These are phyloP conservation scores for Annona cherimola DNA, from an alignment of 164 flowering plant genomes.

Conservation along the genomic window DNA sequence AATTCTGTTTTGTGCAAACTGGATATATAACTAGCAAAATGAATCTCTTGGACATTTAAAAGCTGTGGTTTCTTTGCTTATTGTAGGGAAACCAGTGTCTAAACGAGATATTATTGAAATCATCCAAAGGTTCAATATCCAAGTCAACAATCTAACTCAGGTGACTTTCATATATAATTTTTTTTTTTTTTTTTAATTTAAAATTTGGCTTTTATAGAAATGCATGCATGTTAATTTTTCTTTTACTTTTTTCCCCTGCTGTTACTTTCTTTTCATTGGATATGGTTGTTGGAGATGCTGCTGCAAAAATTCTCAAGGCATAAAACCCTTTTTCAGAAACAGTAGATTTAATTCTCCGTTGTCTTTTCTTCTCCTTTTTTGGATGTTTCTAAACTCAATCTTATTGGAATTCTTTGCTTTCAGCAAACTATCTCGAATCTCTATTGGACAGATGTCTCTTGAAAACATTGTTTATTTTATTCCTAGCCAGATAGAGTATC, in stretches of 20 bases:
- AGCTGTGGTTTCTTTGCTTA: background rate
- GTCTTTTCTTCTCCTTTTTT: no score
- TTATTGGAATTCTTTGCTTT: no score
- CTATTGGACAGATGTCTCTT: no score
- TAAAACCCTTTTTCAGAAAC: background rate
- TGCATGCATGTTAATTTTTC: background rate
- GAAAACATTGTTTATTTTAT: no score
- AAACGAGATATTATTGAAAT: conserved; percentile 65
- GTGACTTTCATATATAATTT: conserved; percentile 31
- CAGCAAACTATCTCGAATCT: no score
- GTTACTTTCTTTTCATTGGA: background rate
- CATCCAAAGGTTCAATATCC: conserved; percentile 77
- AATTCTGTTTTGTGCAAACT: background rate
- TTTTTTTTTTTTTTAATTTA: background rate
- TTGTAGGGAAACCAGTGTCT: conserved; percentile 57
- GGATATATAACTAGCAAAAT: background rate
- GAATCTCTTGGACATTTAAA: no score
- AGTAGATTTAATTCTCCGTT: no score
- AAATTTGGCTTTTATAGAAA: background rate
- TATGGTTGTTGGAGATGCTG: background rate
- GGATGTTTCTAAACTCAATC: no score
- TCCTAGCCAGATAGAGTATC: no score
- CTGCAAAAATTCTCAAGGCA: background rate
- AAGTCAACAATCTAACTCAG: conserved; percentile 95
- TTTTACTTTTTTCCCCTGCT: background rate